These are phyloP conservation scores for Suillus variegatus DNA, from an alignment of 768 basidiomycete species.

Conservation along the genomic window DNA sequence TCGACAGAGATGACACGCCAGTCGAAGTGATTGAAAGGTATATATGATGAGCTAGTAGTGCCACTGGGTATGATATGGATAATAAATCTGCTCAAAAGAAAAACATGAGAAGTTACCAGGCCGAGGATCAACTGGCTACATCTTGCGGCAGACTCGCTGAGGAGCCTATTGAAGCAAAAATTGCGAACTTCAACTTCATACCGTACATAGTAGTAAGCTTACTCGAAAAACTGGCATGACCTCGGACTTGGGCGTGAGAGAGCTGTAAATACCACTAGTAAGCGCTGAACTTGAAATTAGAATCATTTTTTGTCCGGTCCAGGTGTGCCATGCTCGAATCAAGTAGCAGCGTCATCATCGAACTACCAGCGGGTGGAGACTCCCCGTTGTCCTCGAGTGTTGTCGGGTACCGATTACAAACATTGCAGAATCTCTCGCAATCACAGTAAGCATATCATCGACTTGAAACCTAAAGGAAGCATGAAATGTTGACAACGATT, in stretches of 20 bases:
- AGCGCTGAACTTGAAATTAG: not conserved
- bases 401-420: not conserved
- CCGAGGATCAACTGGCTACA: not conserved
- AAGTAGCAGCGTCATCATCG: not conserved
- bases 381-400: not conserved
- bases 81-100: not conserved
- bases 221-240: not conserved
- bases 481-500: not conserved
- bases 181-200: not conserved
- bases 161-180: not conserved
- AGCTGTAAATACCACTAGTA: not conserved
- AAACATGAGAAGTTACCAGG: not conserved
- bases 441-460: not conserved
- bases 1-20: not conserved
- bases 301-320: too few relatives aligned
- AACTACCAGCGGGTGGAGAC: not conserved
- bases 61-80: not conserved
- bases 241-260: not conserved
- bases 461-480: not conserved
- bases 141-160: not conserved
- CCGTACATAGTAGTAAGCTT: not conserved
- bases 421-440: not conserved
- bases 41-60: not conserved
- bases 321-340: not conserved
- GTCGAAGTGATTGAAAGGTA: not conserved